Base-by-base conservation (phyloP, 202 grass and related monocot species). In the Eragrostis tef region DNA sequence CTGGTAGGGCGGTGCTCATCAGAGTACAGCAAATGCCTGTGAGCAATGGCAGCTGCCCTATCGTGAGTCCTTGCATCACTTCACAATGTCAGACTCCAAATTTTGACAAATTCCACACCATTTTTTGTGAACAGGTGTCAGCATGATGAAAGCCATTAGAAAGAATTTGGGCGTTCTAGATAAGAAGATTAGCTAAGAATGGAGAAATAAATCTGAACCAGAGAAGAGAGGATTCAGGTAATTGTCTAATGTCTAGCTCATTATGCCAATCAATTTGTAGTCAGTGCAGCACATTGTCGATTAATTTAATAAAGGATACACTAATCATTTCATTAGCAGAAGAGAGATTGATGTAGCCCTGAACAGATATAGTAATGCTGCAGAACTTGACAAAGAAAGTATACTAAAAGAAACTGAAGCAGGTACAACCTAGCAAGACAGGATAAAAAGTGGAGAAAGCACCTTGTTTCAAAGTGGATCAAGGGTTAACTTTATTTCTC, bases 401-500 rank as follows among this genome's bases (percentile, higher is more conserved):
- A 54, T 31, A 7, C 2, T 71, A 48, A 26, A 31, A 42, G 4
- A 64, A 83, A 41, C 6, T 8, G 15, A 83, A 83, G n/a, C 1
- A 67, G n/a, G 13, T 14, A 16, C 14, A 41, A 77, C 59, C 48
- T 43, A 67, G 14, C 56, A 12, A 70, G n/a, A 45, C 62, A 31
- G 46, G 45, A 65, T 14, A 43, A 7, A 49, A 66, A 61, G 24
- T 46, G 45, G 43, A 84, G 29, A 50, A 61, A 5, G 10, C 12
- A 75, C 34, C 5, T 59, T 51, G 34, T 48, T 39, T 10, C 46
- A 42, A 43, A 81, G 16, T 42, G 20, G 17, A 65, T 71, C 3
- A 3, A 5, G 11, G 15, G 78, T 75, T 65, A 73, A 57, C 59
- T 89, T 89, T 82, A 89, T 79, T 78, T 52, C 73, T 45, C 17